Evolutionary conservation across 306 rosid genomes (phyloP).

Genomic region (Citrullus amarus): DNA sequence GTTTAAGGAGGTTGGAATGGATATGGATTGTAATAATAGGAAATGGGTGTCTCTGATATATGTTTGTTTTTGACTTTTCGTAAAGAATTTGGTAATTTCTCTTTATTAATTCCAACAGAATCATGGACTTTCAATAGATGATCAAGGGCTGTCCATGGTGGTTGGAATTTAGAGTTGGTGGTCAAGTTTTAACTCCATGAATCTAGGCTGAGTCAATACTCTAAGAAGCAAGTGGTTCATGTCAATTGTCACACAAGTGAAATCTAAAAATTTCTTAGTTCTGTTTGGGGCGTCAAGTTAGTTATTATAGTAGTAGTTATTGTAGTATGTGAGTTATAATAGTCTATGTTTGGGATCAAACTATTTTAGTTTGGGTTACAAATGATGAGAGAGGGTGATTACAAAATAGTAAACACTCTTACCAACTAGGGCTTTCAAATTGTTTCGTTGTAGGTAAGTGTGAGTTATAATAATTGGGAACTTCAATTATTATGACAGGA

Average conservation of each 20-base stretch:
- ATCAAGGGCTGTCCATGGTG: not conserved
- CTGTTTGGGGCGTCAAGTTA: too few relatives aligned
- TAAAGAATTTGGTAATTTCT: not conserved
- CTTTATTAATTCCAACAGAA: not conserved
- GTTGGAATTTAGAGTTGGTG: not conserved
- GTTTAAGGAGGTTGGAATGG: not conserved
- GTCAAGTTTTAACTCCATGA: not conserved
- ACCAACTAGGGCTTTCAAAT: too few relatives aligned
- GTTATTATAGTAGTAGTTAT: too few relatives aligned
- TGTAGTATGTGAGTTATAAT: too few relatives aligned
- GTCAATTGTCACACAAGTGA: not conserved
- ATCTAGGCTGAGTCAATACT: not conserved
- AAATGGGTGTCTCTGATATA: not conserved
- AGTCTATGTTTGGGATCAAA: too few relatives aligned
- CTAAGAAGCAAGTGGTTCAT: not conserved
- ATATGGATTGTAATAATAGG: not conserved
- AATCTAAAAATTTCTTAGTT: not conserved
- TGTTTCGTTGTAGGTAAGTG: too few relatives aligned
- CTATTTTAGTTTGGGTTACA: too few relatives aligned
- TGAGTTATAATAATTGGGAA: too few relatives aligned
- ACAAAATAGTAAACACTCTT: too few relatives aligned
- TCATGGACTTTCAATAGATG: not conserved
- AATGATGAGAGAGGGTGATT: too few relatives aligned
- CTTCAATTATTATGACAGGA: too few relatives aligned
- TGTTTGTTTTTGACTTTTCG: not conserved